A percentile compares a stretch with the other conserved stretches of the same genome.
phyloP scores from a whole-genome alignment of 2,329 filamentous ascomycete species.

The Dothidotthia symphoricarpi region DNA sequence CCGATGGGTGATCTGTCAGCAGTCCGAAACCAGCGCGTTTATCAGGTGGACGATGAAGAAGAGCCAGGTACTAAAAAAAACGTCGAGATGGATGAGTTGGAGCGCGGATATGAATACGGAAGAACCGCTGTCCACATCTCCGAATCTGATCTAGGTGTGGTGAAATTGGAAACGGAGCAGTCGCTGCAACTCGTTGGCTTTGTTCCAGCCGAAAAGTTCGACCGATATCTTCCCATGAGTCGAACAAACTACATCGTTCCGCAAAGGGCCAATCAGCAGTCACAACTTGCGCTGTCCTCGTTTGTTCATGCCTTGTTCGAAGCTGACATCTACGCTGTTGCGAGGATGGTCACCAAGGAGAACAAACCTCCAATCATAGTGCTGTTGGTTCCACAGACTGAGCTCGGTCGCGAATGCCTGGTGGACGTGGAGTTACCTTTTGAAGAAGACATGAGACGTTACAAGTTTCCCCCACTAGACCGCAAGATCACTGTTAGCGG shows the following conservation, averaged over 20 bases:
- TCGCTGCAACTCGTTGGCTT: slow-evolving; percentile 85
- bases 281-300: slow-evolving; percentile 80
- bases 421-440: slow-evolving; percentile 91
- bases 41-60: slow-evolving; percentile 73
- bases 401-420: slow-evolving; percentile 76
- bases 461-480: slow-evolving; percentile 87
- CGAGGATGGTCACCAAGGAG: slow-evolving; percentile 80
- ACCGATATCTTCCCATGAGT: slow-evolving; percentile 82
- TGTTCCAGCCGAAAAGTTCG: slow-evolving; percentile 71
- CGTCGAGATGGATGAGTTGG: slow-evolving; percentile 76
- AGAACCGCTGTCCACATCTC: slow-evolving; percentile 87
- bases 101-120: slow-evolving; percentile 94
- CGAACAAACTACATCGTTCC: slow-evolving; percentile 75
- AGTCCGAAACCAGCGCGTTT: slow-evolving; percentile 75
- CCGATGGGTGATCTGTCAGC: slow-evolving; percentile 54
- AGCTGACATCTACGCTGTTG: slow-evolving; percentile 80
- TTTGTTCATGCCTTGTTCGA: slow-evolving; percentile 85
- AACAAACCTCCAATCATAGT: slow-evolving; percentile 74
- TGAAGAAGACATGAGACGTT: slow-evolving; percentile 85
- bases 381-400: slow-evolving; percentile 76
- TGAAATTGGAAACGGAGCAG: slow-evolving; percentile 75
- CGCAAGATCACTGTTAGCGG: slow-evolving; percentile 85
- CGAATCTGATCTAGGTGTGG: slow-evolving; percentile 81
- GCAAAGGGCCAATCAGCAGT: slow-evolving; percentile 74
- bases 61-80: slow-evolving; percentile 77